Base-by-base conservation (phyloP, 768 basidiomycete genomes). In the Hygrocybe coccinea region DNA sequence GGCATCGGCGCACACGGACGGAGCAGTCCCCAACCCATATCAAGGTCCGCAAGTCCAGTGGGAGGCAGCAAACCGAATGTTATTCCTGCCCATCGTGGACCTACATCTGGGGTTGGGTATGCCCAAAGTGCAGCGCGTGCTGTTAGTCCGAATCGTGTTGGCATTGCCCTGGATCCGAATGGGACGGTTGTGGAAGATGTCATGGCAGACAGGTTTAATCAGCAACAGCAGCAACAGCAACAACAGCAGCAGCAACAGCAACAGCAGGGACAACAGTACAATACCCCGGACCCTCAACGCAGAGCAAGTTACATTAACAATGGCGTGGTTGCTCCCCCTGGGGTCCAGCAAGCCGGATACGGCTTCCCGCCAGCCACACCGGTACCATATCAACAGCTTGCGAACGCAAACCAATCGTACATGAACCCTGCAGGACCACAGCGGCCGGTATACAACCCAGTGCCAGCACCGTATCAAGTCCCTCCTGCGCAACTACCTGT, bases 151-250 rank as follows among this genome's bases (percentile, higher is more conserved):
- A 91, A 87, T 56, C 76, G 77, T n/a, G 78, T 91, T 3, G 92
- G 94, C 2, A 95, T 95, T 57, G 79, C 83, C 2, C 74, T 95
- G 2, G 92, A 91, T 59, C 84, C 86, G 0, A 81, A 75, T 56
- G 94, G 93, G 7, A 79, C 85, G 12, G 94, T 95, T 5, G 74
- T 86, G 35, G 83, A 87, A 57, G 94, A 95, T 69, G 78, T 81
- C 38, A 84, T 93, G 83, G 87, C 87, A 12, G 80, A 80, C 58
- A 74, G 69, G 52, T 82, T 79, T 60, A 76, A 76, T 62, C 41
- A 71, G 71, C 56, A 67, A 67, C 17, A 67, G 60, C 38, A 69
- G 17, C 65, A 67, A n/a, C 68, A 69, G 22, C 69, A 62, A n/a
- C 66, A 68, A 38, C 67, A 68, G 21, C 44, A 46, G 22, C 34